Conservation (phyloP, 345 rosid genomes). For the Punica granatum region DNA sequence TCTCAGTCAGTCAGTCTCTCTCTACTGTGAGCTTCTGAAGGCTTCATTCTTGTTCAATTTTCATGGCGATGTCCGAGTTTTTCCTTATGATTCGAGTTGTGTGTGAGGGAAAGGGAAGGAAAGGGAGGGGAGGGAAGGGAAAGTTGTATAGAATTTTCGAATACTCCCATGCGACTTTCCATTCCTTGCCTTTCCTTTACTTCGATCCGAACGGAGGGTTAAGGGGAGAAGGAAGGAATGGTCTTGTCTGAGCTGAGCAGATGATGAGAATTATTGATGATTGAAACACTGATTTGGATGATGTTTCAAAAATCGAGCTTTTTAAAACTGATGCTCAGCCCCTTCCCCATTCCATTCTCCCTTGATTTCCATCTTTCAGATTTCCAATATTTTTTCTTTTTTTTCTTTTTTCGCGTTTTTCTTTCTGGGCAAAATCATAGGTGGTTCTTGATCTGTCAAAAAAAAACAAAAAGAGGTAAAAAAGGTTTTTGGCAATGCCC, state of each 20-base stretch:
- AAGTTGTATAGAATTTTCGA: too few species aligned
- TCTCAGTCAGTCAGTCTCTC: too few species aligned
- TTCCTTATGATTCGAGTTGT: too few species aligned
- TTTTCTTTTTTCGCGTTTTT: neutral
- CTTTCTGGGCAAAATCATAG: neutral
- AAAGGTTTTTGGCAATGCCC: too few species aligned
- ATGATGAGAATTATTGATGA: neutral
- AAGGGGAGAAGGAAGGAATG: neutral
- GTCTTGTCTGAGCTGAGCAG: slow-evolving; percentile 12
- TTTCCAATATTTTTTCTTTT: neutral
- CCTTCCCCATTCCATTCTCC: neutral
- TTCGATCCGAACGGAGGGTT: too few species aligned
- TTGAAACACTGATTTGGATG: slow-evolving; percentile 5
- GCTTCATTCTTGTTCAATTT: neutral
- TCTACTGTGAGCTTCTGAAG: neutral
- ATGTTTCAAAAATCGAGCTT: slow-evolving; percentile 13
- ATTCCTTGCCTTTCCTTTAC: too few species aligned
- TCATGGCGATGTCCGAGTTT: too few species aligned
- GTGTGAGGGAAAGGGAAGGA: too few species aligned
- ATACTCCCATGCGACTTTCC: too few species aligned
- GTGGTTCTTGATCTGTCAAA: neutral
- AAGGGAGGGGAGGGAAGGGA: too few species aligned
- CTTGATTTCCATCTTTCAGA: neutral
- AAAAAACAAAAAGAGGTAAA: too few species aligned
- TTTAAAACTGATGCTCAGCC: slow-evolving; percentile 14